Evolutionary conservation across 306 rosid species (phyloP).

Genomic region (Prunus davidiana): DNA sequence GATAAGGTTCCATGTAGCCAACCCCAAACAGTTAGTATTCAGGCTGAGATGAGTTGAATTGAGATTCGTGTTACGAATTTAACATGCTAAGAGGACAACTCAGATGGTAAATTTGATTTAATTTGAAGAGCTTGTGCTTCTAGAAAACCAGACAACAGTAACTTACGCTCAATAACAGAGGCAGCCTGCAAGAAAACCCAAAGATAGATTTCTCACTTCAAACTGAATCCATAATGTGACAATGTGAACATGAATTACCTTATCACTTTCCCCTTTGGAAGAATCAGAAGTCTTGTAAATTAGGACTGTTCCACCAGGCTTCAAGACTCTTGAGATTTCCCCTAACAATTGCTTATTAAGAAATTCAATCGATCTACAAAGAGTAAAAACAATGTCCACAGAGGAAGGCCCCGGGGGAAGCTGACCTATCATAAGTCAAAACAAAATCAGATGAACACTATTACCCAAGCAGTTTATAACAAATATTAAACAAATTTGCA

Average conservation of each 20-base stretch:
- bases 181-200: conserved; percentile 40
- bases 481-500: background rate
- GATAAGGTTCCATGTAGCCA: background rate
- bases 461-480: background rate
- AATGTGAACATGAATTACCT: conserved; percentile 38
- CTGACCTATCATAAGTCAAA: conserved; percentile 41
- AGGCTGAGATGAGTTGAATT: background rate
- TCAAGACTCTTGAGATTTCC: conserved; percentile 71
- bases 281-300: conserved; percentile 48
- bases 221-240: conserved; percentile 4
- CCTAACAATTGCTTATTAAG: conserved; percentile 50
- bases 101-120: conserved; percentile 35
- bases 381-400: conserved; percentile 47
- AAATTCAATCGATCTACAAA: conserved; percentile 50
- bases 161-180: conserved; percentile 50
- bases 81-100: conserved; percentile 6
- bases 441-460: background rate
- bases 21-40: background rate
- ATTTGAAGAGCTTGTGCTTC: conserved; percentile 53
- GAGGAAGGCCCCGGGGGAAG: conserved; percentile 66
- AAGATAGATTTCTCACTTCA: conserved; percentile 24
- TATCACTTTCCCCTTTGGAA: conserved; percentile 36
- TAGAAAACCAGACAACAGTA: conserved; percentile 73
- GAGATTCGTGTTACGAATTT: background rate
- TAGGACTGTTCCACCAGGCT: conserved; percentile 59